phyloP scores from a whole-genome alignment of 2,329 filamentous ascomycete species.

The Cercospora sp. region DNA sequence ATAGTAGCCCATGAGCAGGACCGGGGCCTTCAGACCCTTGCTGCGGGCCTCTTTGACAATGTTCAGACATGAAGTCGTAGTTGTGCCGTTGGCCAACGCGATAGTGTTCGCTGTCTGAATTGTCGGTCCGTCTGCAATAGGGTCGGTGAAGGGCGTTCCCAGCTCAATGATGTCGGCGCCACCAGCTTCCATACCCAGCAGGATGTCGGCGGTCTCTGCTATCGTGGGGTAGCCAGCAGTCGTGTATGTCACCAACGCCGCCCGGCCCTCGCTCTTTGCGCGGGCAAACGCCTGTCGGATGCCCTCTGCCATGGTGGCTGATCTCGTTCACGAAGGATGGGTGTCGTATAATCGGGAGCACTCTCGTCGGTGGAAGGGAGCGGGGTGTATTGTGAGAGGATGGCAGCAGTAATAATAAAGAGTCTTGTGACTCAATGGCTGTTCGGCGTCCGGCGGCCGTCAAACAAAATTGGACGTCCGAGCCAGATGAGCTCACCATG shows the following conservation, averaged over 20 bases:
- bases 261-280: conserved; percentile 53
- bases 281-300: conserved; percentile 53
- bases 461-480: neutral
- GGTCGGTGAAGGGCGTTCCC: conserved; percentile 94
- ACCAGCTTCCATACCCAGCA: conserved; percentile 87
- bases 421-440: conserved; percentile 5
- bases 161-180: conserved; percentile 95
- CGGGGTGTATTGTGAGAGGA: neutral
- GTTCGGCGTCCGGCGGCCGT: neutral
- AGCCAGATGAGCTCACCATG: conserved; percentile 5
- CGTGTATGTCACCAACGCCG: conserved; percentile 92
- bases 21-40: conserved; percentile 74
- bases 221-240: conserved; percentile 87
- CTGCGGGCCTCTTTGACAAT: conserved; percentile 80
- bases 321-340: neutral
- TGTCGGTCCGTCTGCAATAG: conserved; percentile 94
- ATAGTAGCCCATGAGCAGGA: conserved; percentile 98
- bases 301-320: conserved; percentile 44
- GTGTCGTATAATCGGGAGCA: neutral
- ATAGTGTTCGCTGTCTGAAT: conserved; percentile 93
- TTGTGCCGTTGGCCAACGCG: conserved; percentile 86
- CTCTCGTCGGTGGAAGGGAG: neutral
- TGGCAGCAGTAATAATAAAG: neutral
- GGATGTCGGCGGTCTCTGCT: conserved; percentile 77
- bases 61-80: conserved; percentile 72